Evolutionary conservation across 1,139 yeast genomes (phyloP).

Genomic region (Blastobotrys malaysiensis): DNA sequence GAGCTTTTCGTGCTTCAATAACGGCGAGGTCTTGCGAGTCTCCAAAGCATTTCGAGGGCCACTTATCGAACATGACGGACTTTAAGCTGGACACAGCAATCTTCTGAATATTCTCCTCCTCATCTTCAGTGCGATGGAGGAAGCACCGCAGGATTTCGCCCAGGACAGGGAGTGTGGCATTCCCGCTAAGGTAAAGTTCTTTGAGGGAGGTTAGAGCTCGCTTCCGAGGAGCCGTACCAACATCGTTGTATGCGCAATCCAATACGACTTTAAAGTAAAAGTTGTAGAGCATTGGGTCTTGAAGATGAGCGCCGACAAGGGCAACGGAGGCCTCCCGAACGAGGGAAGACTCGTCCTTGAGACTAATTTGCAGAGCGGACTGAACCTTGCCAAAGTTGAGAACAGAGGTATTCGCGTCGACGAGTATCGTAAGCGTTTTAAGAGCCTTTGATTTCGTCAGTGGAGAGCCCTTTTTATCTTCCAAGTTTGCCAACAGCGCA

Average conservation of each 20-base stretch:
- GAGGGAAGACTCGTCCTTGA: conserved; percentile 9
- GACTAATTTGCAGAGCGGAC: conserved; percentile 4
- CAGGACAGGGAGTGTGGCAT: not conserved
- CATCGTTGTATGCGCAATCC: conserved; percentile 7
- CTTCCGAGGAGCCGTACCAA: conserved; percentile 10
- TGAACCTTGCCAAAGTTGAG: conserved; percentile 10
- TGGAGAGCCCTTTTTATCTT: conserved; percentile 2
- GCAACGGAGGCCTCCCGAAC: conserved; percentile 10
- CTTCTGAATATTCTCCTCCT: conserved; percentile 10
- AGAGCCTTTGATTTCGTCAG: conserved; percentile 8
- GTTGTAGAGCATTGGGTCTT: conserved; percentile 5
- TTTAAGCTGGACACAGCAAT: conserved; percentile 5
- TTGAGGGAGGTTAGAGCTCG: conserved; percentile 6
- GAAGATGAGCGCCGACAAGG: conserved; percentile 4
- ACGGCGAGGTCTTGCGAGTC: conserved; percentile 5
- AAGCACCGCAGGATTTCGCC: conserved; percentile 6
- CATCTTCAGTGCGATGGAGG: conserved; percentile 9
- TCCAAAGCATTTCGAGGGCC: conserved; percentile 8
- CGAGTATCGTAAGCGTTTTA: conserved; percentile 9
- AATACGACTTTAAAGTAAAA: conserved; percentile 7
- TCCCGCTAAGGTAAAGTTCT: not conserved
- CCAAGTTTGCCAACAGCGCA: conserved; percentile 4
- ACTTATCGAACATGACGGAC: conserved; percentile 4
- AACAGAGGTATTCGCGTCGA: conserved; percentile 8
- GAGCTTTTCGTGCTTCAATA: conserved; percentile 1